Conservation (phyloP, 2,329 filamentous ascomycete species). For the Penicillium verrucosum region DNA sequence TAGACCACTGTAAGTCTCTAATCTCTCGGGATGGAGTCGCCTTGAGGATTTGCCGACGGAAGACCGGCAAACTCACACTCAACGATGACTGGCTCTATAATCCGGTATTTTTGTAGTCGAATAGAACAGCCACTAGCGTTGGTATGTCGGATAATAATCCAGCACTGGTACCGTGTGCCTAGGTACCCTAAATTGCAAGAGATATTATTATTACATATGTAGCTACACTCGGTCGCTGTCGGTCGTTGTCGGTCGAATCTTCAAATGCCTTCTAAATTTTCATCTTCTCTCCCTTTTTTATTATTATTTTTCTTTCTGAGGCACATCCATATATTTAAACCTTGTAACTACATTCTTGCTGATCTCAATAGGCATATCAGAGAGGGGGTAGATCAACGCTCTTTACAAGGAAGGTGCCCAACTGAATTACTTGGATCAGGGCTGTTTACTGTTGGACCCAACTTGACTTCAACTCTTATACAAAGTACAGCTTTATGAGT, state of each 20-base stretch:
- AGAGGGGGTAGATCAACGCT: background rate
- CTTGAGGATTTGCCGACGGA: constrained; percentile 19
- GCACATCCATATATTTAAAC: too few relatives aligned
- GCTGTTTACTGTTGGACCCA: background rate
- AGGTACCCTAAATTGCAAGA: background rate
- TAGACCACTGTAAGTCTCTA: background rate
- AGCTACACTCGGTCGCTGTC: constrained; percentile 14
- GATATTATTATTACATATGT: background rate
- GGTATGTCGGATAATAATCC: constrained; percentile 14
- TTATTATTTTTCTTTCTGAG: too few relatives aligned
- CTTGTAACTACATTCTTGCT: background rate
- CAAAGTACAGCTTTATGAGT: background rate
- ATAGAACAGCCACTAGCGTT: background rate
- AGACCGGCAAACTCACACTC: constrained; percentile 17
- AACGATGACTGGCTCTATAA: constrained; percentile 17
- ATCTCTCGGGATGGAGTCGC: constrained; percentile 8
- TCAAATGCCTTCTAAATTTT: background rate
- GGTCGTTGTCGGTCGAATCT: constrained; percentile 15
- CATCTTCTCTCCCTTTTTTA: background rate
- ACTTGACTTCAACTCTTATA: background rate
- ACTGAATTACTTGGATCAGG: background rate
- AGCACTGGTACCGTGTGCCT: background rate
- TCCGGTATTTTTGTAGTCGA: background rate
- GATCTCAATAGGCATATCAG: background rate
- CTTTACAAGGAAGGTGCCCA: background rate